phyloP scores from a whole-genome alignment of 345 rosid genomes.

The Rhizophora apiculata region DNA sequence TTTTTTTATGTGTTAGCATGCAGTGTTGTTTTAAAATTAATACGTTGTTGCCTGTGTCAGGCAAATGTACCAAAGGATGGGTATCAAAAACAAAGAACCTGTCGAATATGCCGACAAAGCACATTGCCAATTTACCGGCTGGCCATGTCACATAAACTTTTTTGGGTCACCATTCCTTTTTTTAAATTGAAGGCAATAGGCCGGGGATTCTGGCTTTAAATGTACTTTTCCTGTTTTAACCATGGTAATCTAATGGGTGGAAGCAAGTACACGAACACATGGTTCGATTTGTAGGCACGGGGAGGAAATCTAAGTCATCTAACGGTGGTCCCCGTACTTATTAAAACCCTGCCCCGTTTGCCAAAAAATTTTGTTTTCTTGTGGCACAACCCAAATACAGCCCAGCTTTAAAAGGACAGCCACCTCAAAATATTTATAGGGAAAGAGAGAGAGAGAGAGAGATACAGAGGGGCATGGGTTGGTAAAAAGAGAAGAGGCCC shows the following conservation, averaged over 20 bases:
- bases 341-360: conserved; percentile 5
- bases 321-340: conserved; percentile 9
- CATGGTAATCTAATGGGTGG: not conserved
- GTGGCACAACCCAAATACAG: not conserved
- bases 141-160: not conserved
- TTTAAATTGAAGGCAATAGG: not conserved
- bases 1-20: too few relatives aligned
- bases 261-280: not conserved
- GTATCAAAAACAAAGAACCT: not conserved
- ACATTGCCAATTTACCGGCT: not conserved
- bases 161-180: not conserved
- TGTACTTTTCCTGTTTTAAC: not conserved
- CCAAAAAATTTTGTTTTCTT: not conserved
- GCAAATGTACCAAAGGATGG: not conserved
- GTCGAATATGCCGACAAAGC: not conserved
- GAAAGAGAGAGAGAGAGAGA: too few relatives aligned
- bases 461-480: not conserved
- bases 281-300: conserved; percentile 14
- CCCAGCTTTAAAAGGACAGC: not conserved
- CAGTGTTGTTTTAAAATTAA: too few relatives aligned
- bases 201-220: too few relatives aligned
- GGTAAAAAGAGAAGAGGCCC: conserved; percentile 4
- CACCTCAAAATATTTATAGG: not conserved
- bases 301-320: conserved; percentile 25
- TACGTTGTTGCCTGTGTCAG: not conserved